A percentile compares a stretch with the other conserved stretches of the same genome.
Evolutionary conservation across 208 protist genomes (phyloP).

Genomic region (Crithidia sp.): DNA sequence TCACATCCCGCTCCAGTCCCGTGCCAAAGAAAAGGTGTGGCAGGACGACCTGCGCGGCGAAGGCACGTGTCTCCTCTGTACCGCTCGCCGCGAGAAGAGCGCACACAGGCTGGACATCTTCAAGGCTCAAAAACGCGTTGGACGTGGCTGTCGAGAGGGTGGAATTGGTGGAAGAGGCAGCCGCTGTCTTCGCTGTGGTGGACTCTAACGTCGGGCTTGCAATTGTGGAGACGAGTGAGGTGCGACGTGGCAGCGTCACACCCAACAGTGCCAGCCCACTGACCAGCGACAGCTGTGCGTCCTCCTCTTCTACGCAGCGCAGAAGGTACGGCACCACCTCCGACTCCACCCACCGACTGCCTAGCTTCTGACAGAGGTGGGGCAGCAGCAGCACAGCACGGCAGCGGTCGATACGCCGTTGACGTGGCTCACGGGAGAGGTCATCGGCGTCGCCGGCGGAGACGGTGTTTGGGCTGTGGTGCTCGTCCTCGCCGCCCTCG

Average conservation of each 20-base stretch:
- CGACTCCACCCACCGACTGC: slow-evolving; percentile 47
- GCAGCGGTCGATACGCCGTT: slow-evolving; percentile 53
- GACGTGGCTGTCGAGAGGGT: background rate
- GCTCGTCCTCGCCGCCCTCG: slow-evolving; percentile 28
- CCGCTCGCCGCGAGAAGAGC: slow-evolving; percentile 47
- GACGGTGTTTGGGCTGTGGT: slow-evolving; percentile 11
- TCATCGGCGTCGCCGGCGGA: slow-evolving; percentile 47
- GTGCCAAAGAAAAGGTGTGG: slow-evolving; percentile 77
- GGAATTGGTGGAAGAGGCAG: background rate
- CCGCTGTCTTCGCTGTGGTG: background rate
- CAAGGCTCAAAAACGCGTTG: slow-evolving; percentile 36
- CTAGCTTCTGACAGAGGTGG: slow-evolving; percentile 54
- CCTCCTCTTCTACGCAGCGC: slow-evolving; percentile 82
- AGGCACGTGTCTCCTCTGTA: slow-evolving; percentile 49
- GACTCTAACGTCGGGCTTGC: background rate
- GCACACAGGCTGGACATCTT: slow-evolving; percentile 51
- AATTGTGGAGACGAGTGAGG: background rate
- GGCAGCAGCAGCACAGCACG: slow-evolving; percentile 68
- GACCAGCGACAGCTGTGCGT: slow-evolving; percentile 61
- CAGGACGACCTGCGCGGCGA: slow-evolving; percentile 71
- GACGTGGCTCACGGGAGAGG: slow-evolving; percentile 50
- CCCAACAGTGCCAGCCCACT: slow-evolving; percentile 61
- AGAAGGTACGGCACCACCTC: slow-evolving; percentile 80
- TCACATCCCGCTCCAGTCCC: slow-evolving; percentile 44
- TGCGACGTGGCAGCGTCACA: slow-evolving; percentile 37